Base-by-base conservation (phyloP, 441 rosid species). In the Melastoma candidum region DNA sequence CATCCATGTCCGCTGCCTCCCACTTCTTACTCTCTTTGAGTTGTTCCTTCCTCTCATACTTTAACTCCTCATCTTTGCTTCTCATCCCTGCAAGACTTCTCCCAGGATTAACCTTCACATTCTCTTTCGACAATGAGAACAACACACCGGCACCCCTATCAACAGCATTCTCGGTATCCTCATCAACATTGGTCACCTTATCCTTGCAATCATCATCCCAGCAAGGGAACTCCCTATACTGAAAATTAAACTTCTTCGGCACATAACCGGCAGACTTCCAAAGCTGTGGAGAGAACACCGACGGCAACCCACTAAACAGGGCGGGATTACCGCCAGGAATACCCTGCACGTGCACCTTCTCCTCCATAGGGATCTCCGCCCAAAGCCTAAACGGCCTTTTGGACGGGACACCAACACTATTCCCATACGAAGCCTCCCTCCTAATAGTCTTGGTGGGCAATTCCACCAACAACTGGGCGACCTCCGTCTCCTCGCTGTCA, bases 211-310 rank as follows among this genome's bases (percentile, higher is more conserved):
- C 55, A 58, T 83, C 84, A 65, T 87, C 87, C 96, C 99, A 94
- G 47, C 89, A 78, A 0, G 95, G 90, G 58, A 87, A 89, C 75
- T 94, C 99, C 71, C 78, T 85, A 48, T 83, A 94, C 71, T 71
- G 85, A 62, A 83, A 87, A 74, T 82, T 86, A 39, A 93, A 86
- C 82, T 78, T 86, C 76, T 87, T 89, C 0, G 99, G 97, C 55
- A 93, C 97, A 70, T 81, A 83, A n/a, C 97, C 97, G 0, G 82
- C 68, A 61, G 90, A 87, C 69, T 87, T 93, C 96, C 99, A 94
- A 53, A 90, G 53, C 68, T 83, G 77, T 3, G 76, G 82, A 0
- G 85, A 77, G 51, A 90, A 90, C 70, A 83, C 84, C 0, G 89
- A 75, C 0, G 95, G 78, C 75, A 87, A 65, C 8, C 96, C 97